phyloP scores from a whole-genome alignment of 2,329 filamentous ascomycete species.

The Stagonosporopsis chrysanthemi region DNA sequence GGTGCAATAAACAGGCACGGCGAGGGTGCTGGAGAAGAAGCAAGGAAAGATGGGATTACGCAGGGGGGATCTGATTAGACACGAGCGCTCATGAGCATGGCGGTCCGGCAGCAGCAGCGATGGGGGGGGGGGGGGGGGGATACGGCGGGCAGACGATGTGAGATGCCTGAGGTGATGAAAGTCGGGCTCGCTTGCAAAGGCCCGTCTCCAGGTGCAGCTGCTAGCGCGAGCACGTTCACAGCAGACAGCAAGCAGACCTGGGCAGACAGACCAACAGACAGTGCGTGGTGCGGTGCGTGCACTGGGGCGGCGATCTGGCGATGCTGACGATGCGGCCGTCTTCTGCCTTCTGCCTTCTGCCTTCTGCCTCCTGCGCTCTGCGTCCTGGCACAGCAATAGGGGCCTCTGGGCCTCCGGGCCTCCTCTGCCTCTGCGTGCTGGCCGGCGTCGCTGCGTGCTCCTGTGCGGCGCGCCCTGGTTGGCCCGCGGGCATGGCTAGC shows the following conservation, averaged over 20 bases:
- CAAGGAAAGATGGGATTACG: conserved; percentile 47
- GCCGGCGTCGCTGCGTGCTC: conserved; percentile 8
- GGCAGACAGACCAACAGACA: not conserved
- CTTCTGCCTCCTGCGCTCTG: not conserved
- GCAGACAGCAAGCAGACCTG: not conserved
- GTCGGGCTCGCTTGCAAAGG: conserved; percentile 17
- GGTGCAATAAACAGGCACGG: conserved; percentile 49
- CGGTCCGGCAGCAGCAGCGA: conserved; percentile 27
- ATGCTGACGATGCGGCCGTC: not conserved
- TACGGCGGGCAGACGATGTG: no score
- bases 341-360: not conserved
- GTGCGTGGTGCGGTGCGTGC: not conserved
- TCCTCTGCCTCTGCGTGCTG: not conserved
- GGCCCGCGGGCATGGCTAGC: conserved; percentile 25
- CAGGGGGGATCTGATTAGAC: conserved; percentile 37
- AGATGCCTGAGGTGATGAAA: conserved; percentile 25
- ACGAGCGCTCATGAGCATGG: conserved; percentile 37
- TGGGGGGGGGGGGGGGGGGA: conserved; percentile 20
- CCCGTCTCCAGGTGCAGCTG: conserved; percentile 3
- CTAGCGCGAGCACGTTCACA: conserved; percentile 14
- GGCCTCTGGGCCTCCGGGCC: conserved; percentile 13
- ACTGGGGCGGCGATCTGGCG: not conserved
- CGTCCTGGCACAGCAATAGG: not conserved
- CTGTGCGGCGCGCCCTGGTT: conserved; percentile 26
- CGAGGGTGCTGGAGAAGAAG: conserved; percentile 48